Evolutionary conservation across 2,329 filamentous ascomycete species (phyloP), one percentile per base, ranked within the genome.

Genomic region (Phyllosticta citribraziliensis): DNA sequence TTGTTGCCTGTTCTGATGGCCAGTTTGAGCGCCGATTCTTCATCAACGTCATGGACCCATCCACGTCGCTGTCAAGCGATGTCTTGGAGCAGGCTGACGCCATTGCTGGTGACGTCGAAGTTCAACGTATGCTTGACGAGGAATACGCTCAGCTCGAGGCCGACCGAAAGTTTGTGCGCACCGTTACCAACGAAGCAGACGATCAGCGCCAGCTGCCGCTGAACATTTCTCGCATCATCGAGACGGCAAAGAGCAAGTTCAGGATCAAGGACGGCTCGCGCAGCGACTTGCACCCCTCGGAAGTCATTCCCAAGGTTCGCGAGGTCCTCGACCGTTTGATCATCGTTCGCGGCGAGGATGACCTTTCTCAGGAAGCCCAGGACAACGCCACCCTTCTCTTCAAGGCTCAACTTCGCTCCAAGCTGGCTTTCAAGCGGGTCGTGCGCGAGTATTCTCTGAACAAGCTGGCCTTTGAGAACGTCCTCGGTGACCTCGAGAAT

Each of bases 151-250:
- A 86, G 14, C 81, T 99, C 55, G 70, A 83, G 53, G 78, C 79
- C n/a, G 91, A 94, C 70, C 88, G 94, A 58, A 81, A 83, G 10
- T 85, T 86, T 70, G 80, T 97, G 52, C 88, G 94, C 57, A 72
- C 78, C 25, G 84, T 91, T 66, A 88, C 85, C 67, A 80, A 74
- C 61, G 75, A 81, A 53, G 82, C 88, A 74, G 88, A 90, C 73
- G 87, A 90, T 58, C 89, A 94, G 73, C 91, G 96, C 82, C 92
- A 97, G 70, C 80, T 99, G 62, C 94, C 94, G 20, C 84, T 99
- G 66, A 99, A 99, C 73, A 83, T 97, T 64, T 82, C 87, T 57
- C 89, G 94, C 67, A 91, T 99, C 70, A 89, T 99, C 62, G 88
- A 96, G 70, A 91, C 88, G 57, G 90, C 94, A 0, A 91, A 90